Conservation (phyloP, 179 eudicot genomes). For the Drosera spatulata region DNA sequence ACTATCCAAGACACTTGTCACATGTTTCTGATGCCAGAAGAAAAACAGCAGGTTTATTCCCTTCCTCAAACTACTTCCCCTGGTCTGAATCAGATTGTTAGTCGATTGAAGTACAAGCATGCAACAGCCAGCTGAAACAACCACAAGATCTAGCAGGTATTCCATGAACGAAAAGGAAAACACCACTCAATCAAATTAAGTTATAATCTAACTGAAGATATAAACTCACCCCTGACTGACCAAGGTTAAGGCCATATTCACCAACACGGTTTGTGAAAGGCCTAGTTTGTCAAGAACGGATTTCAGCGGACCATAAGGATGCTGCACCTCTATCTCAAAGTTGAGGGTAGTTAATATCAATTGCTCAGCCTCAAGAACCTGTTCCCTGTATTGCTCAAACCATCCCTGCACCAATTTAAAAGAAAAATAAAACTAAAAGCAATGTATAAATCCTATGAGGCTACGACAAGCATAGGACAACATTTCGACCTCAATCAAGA, state of each 20-base stretch:
- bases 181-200: background rate
- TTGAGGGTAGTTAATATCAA: conserved; percentile 80
- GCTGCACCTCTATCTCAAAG: conserved; percentile 90
- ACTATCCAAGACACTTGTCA: conserved; percentile 1
- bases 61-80: too few species aligned
- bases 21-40: conserved; percentile 2
- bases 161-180: background rate
- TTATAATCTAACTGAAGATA: background rate
- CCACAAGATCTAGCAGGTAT: too few species aligned
- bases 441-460: too few species aligned
- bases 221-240: conserved; percentile 92
- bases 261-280: conserved; percentile 70
- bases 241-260: conserved; percentile 71
- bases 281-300: conserved; percentile 82
- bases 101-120: too few species aligned
- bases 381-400: conserved; percentile 90
- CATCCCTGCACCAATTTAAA: conserved; percentile 48
- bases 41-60: background rate
- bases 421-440: too few species aligned
- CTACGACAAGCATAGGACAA: too few species aligned
- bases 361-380: conserved; percentile 84
- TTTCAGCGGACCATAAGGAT: conserved; percentile 83
- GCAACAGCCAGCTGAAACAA: too few species aligned
- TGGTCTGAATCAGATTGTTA: too few species aligned
- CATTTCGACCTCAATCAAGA: background rate